Evolutionary conservation across 352 stramenopile genomes (phyloP).

Genomic region (Phytopythium ostracodes): DNA sequence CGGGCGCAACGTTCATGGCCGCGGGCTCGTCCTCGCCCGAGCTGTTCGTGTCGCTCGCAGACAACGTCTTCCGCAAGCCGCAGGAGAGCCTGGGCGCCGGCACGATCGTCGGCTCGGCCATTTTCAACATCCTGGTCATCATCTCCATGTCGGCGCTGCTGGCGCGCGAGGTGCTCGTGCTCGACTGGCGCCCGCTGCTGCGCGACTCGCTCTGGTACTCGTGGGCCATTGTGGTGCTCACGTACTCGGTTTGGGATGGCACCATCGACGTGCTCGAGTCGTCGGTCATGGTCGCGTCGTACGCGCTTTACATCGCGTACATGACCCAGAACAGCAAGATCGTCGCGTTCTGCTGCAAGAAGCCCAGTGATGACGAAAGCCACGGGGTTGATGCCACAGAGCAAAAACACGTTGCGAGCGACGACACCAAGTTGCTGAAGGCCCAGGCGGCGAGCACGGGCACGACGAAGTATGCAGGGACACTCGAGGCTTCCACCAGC

Average conservation of each 20-base stretch:
- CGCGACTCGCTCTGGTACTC: slow-evolving; percentile 82
- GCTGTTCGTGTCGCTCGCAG: slow-evolving; percentile 71
- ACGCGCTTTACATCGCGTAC: slow-evolving; percentile 69
- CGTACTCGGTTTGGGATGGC: slow-evolving; percentile 57
- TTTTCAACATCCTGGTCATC: slow-evolving; percentile 89
- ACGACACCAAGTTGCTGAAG: slow-evolving; percentile 19
- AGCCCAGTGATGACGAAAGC: slow-evolving; percentile 23
- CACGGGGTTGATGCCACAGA: background rate
- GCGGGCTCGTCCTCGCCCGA: slow-evolving; percentile 78
- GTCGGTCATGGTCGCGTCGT: slow-evolving; percentile 58
- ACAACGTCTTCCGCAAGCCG: slow-evolving; percentile 75
- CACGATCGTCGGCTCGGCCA: slow-evolving; percentile 84
- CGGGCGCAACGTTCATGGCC: slow-evolving; percentile 83
- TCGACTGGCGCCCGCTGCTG: slow-evolving; percentile 77
- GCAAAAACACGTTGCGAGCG: slow-evolving; percentile 3
- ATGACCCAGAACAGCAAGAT: slow-evolving; percentile 68
- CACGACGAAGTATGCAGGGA: background rate
- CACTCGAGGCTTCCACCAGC: no score
- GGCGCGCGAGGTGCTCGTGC: slow-evolving; percentile 46
- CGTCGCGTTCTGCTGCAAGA: slow-evolving; percentile 49
- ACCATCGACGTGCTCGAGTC: slow-evolving; percentile 57
- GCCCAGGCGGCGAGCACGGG: background rate
- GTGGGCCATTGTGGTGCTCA: slow-evolving; percentile 49
- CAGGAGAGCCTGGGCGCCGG: slow-evolving; percentile 63
- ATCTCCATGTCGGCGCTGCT: slow-evolving; percentile 75